Evolutionary conservation across 2,329 filamentous ascomycete genomes (phyloP).

Genomic region (Arthrinium phaeospermum): DNA sequence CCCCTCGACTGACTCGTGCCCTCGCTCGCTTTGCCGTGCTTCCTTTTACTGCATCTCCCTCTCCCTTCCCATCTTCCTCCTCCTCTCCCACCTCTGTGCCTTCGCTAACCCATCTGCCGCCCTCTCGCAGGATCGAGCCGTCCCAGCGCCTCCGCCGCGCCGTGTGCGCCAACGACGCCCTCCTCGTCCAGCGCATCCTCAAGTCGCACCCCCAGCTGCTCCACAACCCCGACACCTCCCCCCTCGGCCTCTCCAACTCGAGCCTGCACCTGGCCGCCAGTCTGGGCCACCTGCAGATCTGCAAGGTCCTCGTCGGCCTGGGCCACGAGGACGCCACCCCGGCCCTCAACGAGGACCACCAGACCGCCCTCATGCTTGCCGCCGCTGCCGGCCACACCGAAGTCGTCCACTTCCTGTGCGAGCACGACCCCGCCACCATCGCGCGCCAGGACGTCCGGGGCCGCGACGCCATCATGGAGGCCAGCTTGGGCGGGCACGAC

Average conservation of each 20-base stretch:
- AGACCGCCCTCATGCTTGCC: constrained; percentile 84
- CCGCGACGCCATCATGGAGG: constrained; percentile 74
- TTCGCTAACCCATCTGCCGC: not conserved
- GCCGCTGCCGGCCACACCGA: constrained; percentile 72
- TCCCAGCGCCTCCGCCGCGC: constrained; percentile 80
- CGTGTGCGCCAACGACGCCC: constrained; percentile 74
- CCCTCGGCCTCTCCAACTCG: constrained; percentile 75
- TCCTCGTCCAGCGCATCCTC: constrained; percentile 79
- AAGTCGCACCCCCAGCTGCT: constrained; percentile 72
- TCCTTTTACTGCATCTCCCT: not conserved
- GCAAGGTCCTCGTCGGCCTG: constrained; percentile 70
- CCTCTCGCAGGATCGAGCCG: constrained; percentile 70
- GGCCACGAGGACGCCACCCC: constrained; percentile 78
- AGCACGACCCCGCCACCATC: constrained; percentile 67
- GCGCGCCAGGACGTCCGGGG: constrained; percentile 70
- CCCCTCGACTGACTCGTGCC: not conserved
- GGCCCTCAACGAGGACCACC: constrained; percentile 77
- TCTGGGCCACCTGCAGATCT: constrained; percentile 73
- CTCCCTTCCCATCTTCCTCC: not conserved
- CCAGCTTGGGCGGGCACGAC: constrained; percentile 64
- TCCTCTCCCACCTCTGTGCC: not conserved
- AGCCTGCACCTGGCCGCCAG: constrained; percentile 81
- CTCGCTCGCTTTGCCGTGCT: not conserved
- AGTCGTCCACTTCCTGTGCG: constrained; percentile 73
- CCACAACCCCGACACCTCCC: constrained; percentile 78